Evolutionary conservation across 345 rosid species (phyloP).

Genomic region (Bruguiera parviflora): DNA sequence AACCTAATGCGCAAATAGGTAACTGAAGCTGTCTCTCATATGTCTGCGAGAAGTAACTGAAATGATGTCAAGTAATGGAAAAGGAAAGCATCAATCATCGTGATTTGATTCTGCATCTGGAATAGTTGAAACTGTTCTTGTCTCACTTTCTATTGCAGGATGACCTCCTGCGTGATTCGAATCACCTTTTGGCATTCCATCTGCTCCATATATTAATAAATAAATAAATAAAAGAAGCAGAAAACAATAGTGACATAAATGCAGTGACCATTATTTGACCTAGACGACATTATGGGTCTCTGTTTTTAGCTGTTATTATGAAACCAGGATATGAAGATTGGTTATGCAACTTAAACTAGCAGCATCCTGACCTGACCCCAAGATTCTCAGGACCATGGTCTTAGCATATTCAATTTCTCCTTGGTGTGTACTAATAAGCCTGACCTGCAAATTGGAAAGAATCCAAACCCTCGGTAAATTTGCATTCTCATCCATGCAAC

Average conservation of each 20-base stretch:
- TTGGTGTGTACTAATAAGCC: slow-evolving; percentile 41
- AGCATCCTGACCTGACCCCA: slow-evolving; percentile 37
- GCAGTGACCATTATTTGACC: too few species aligned
- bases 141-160: slow-evolving; percentile 15
- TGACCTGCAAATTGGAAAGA: slow-evolving; percentile 40
- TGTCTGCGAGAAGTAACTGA: background rate
- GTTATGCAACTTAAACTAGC: too few species aligned
- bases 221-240: too few species aligned
- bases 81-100: slow-evolving; percentile 28
- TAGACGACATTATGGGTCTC: too few species aligned
- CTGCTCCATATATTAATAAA: slow-evolving; percentile 1
- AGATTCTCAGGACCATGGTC: slow-evolving; percentile 35
- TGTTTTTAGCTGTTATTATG: too few species aligned
- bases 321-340: too few species aligned
- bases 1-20: background rate
- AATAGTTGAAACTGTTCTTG: slow-evolving; percentile 16
- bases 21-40: background rate
- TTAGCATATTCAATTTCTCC: slow-evolving; percentile 45
- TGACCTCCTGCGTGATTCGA: slow-evolving; percentile 5
- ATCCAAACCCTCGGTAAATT: background rate
- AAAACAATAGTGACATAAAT: too few species aligned
- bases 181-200: slow-evolving; percentile 2
- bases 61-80: background rate
- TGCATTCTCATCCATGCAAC: background rate
- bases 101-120: slow-evolving; percentile 26